These are phyloP conservation scores for Phytophthora nicotianae DNA, from an alignment of 352 stramenopile species.

Conservation along the genomic window DNA sequence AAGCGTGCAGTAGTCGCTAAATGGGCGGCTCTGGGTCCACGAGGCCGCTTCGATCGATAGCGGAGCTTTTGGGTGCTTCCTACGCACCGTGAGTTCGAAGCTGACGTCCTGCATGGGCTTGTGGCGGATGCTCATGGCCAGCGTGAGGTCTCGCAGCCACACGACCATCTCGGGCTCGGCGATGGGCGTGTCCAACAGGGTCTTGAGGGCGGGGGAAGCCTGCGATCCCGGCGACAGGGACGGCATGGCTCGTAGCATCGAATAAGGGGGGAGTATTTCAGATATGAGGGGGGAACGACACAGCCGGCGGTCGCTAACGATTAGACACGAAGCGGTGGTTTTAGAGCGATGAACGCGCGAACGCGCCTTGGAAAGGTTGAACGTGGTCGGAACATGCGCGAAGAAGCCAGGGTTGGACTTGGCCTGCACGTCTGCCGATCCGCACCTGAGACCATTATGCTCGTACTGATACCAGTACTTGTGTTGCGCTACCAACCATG, in stretches of 20 bases:
- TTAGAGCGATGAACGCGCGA: neutral
- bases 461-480: no score
- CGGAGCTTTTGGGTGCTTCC: constrained; percentile 13
- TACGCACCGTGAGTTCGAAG: constrained; percentile 28
- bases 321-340: constrained; percentile 4
- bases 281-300: constrained; percentile 3
- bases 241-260: constrained; percentile 14
- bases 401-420: constrained; percentile 13
- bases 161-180: constrained; percentile 31
- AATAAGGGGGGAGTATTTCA: neutral
- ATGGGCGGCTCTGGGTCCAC: constrained; percentile 36
- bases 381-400: constrained; percentile 10
- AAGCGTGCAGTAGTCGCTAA: constrained; percentile 36
- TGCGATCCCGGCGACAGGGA: constrained; percentile 18
- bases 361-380: constrained; percentile 9
- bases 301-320: constrained; percentile 1
- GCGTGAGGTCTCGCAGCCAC: constrained; percentile 27
- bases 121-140: constrained; percentile 28
- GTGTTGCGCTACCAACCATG: no score
- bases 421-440: constrained; percentile 6
- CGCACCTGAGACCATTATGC: neutral
- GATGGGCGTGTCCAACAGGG: constrained; percentile 19
- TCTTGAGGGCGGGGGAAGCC: constrained; percentile 20
- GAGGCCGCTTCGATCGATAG: constrained; percentile 15
- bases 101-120: constrained; percentile 15